Conservation (phyloP, 257 asterid genomes). For the Solanum chilense region DNA sequence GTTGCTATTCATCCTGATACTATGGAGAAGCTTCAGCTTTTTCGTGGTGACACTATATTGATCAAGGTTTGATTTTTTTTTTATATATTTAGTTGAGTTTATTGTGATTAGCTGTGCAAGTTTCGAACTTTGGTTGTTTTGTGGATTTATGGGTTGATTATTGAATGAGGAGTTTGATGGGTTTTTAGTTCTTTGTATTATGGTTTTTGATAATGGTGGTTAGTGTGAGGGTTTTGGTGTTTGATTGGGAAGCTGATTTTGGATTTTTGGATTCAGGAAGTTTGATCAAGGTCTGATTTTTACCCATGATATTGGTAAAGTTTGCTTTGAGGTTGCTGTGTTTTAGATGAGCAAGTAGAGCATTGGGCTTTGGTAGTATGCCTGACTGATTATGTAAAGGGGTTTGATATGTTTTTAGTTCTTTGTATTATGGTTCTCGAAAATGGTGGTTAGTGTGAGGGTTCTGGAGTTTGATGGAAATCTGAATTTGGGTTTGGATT, state of each 20-base stretch:
- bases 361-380: too few relatives aligned
- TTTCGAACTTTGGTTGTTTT: neutral
- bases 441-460: neutral
- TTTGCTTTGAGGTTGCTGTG: neutral
- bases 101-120: neutral
- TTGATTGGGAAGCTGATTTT: neutral
- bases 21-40: conserved; percentile 27
- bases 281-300: conserved; percentile 24
- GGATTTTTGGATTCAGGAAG: neutral
- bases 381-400: neutral
- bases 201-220: neutral
- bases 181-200: neutral
- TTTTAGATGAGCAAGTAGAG: neutral
- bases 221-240: neutral
- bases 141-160: neutral
- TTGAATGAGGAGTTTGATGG: neutral
- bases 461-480: neutral
- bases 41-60: conserved; percentile 21
- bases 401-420: neutral
- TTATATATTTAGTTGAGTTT: neutral
- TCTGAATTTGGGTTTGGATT: neutral
- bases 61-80: conserved; percentile 8
- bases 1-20: conserved; percentile 24
- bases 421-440: neutral
- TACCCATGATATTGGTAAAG: neutral